These are phyloP conservation scores for Zymoseptoria crescenta DNA, from an alignment of 2,329 filamentous ascomycete species.

Conservation along the genomic window DNA sequence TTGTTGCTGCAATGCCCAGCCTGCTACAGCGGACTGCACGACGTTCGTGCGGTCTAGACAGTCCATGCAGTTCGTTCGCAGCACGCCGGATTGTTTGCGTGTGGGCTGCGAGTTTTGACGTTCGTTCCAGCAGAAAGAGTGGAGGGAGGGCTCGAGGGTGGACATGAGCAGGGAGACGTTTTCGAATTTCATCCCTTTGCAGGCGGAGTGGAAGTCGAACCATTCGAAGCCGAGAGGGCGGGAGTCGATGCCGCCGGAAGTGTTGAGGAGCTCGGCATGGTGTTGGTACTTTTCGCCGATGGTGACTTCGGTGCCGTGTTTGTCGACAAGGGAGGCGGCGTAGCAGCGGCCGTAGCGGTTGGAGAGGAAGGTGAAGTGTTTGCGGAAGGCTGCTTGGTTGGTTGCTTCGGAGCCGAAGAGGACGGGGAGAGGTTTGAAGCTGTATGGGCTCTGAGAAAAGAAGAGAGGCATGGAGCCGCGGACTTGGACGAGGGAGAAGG, in stretches of 20 bases:
- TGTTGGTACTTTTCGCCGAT: conserved; percentile 73
- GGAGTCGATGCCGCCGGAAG: conserved; percentile 47
- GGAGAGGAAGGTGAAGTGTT: conserved; percentile 66
- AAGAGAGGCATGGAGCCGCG: conserved; percentile 89
- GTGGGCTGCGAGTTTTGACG: conserved; percentile 37
- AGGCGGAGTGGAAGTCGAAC: conserved; percentile 94
- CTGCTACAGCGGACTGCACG: conserved; percentile 83
- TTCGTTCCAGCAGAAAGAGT: conserved; percentile 64
- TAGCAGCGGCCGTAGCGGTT: conserved; percentile 69
- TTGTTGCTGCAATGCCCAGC: conserved; percentile 72
- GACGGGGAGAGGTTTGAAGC: conserved; percentile 77
- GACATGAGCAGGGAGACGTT: conserved; percentile 78
- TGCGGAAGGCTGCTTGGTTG: conserved; percentile 70
- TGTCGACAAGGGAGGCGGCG: conserved; percentile 79
- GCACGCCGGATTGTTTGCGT: conserved; percentile 59
- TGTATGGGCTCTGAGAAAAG: conserved; percentile 91
- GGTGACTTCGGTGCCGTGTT: conserved; percentile 70
- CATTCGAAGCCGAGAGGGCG: conserved; percentile 67
- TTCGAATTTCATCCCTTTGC: conserved; percentile 95
- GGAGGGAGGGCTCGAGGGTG: conserved; percentile 58
- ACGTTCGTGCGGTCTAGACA: conserved; percentile 95
- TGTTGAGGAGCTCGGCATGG: conserved; percentile 59
- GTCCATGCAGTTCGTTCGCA: conserved; percentile 99
- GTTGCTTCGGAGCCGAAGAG: conserved; percentile 72
- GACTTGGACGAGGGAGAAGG: conserved; percentile 79